Evolutionary conservation across 805 yeast species (phyloP), one percentile per base, ranked within the genome.

Genomic region (Trichomonascus vanleenenianus): DNA sequence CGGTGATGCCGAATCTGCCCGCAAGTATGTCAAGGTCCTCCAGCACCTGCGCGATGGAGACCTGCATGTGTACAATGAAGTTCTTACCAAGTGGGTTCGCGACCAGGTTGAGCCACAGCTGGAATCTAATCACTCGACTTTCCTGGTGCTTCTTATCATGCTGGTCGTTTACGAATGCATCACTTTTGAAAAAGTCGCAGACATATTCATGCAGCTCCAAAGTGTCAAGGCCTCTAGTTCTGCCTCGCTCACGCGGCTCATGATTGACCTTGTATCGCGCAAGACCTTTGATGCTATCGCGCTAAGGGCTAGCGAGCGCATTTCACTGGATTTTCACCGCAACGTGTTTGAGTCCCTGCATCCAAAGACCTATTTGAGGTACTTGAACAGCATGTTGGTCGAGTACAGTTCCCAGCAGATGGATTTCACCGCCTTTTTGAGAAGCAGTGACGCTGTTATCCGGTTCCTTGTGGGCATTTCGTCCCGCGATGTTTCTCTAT

Each of bases 151-250:
- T 10, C 50, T 72, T 5, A 46, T 64, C n/a, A 65, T 61, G 25
- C 47, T 74, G 37, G 53, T 73, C 1, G 46, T 65, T 10, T 63
- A 68, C 43, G 70, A 65, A 15, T 59, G 73, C 35, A 50, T 70
- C 2, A 51, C 57, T 2, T 40, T 74, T 3, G 56, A 63, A 12
- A 50, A 62, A 1, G 52, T 71, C 1, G 57, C 67, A 4, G 67
- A 65, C 12, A 52, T 70, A 3, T 58, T 63, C 37, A 39, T 59
- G 52, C 43, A 45, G 44, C 15, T 59, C 49, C 42, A 45, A 40
- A 9, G 50, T 41, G 55, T 62, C 9, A 11, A 19, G 10, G 3
- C 44, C 9, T 10, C 44, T 3, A 38, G 57, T 56, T 30, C 47
- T 58, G 27, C 45, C 60, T 11, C 54, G 59, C 15, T n/a, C 3